These are phyloP conservation scores for Castanea crenata DNA, from an alignment of 306 rosid species.

Conservation along the genomic window DNA sequence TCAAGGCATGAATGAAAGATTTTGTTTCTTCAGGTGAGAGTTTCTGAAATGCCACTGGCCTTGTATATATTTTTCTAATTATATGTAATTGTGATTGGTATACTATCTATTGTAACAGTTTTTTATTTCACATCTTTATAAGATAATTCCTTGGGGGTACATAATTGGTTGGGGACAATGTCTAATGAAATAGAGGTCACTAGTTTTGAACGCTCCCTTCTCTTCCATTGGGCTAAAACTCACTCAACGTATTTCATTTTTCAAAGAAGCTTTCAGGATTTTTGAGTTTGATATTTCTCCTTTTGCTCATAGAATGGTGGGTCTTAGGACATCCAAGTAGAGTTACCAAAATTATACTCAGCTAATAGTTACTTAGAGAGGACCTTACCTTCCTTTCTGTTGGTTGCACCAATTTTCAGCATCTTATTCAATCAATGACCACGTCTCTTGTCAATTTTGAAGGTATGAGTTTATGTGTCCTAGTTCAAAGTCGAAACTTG, in stretches of 20 bases:
- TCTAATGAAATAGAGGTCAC: too few species aligned
- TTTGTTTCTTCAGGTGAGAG: constrained; percentile 89
- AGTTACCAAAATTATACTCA: neutral
- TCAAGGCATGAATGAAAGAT: constrained; percentile 91
- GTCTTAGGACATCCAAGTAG: neutral
- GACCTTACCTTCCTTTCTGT: neutral
- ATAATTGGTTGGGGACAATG: too few species aligned
- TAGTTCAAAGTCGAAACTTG: too few species aligned
- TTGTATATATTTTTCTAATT: neutral
- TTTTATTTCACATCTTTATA: neutral
- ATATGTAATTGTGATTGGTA: neutral
- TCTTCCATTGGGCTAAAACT: too few species aligned
- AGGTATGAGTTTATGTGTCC: too few species aligned
- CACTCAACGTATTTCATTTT: too few species aligned
- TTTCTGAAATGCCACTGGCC: neutral
- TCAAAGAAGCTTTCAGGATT: too few species aligned
- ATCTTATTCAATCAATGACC: too few species aligned
- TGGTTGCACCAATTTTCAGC: neutral
- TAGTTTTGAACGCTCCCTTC: too few species aligned
- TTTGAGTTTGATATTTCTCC: neutral
- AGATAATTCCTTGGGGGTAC: neutral
- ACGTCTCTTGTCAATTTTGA: too few species aligned
- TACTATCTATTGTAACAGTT: neutral
- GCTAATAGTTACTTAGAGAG: neutral
- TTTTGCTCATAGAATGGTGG: neutral